Base-by-base conservation (phyloP, 257 asterid genomes). In the Gynochthodes officinalis region DNA sequence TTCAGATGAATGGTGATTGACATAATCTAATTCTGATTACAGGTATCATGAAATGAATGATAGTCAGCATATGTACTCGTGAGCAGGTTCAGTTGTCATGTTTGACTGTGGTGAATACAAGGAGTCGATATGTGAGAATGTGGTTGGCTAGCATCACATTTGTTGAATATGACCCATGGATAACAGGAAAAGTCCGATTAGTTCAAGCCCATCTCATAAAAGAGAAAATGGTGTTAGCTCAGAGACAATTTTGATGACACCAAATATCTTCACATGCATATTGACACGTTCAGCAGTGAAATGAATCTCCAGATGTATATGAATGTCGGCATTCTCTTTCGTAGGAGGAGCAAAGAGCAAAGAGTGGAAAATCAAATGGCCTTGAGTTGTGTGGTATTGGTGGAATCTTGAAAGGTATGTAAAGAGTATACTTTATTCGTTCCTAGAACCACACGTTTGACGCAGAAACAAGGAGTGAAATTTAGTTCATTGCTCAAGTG, bases 201-300 rank as follows among this genome's bases (percentile, higher is more conserved):
- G 39, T 71, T 23, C 57, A 62, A 64, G 19, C 54, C 71, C 53
- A 79, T 80, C 78, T 48, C 74, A 65, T 78, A 18, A 63, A 71
- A 71, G 77, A 78, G 76, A 80, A 69, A 81, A 72, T 76, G 80
- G 75, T 79, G 71, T 73, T 74, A 59, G 68, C 78, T 78, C 79
- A 28, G 60, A 73, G 86, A 79, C 89, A 73, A 52, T 61, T 74
- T 82, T 46, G 77, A 74, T 64, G 80, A 74, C 50, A 82, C 64
- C 68, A 67, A 46, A 70, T 79, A 82, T 75, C 79, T 69, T 74
- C 62, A 69, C 84, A 74, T 81, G 77, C 63, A 81, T 79, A 60
- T 42, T 55, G 49, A 74, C 73, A 69, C 73, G 75, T 71, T 57
- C 70, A 27, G 63, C 63, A 53, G 79, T 33, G 75, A 81, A 85